Percentiles rank a stretch among this genome's conserved stretches.
phyloP scores from a whole-genome alignment of 1,284 basidiomycete genomes.

The Takashimella tepidaria region DNA sequence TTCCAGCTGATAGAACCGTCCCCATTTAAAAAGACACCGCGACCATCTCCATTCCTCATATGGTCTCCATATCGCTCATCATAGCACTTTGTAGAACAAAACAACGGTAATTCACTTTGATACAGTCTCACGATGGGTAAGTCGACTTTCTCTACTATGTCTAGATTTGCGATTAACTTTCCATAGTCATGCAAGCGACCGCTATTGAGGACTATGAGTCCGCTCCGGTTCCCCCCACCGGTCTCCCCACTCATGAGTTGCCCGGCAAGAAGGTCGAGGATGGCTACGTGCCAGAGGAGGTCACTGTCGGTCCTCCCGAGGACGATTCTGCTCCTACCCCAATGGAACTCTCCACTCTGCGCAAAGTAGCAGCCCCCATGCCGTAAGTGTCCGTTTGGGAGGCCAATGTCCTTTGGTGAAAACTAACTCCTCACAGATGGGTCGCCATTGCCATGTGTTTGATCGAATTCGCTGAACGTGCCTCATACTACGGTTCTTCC shows the following conservation, averaged over 20 bases:
- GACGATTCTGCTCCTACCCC: constrained; percentile 60
- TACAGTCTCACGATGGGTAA: background rate
- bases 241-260: background rate
- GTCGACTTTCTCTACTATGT: background rate
- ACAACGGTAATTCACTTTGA: background rate
- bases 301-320: constrained; percentile 12
- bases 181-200: background rate
- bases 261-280: background rate
- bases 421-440: constrained; percentile 22
- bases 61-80: background rate
- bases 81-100: background rate
- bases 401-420: too few species aligned
- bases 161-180: background rate
- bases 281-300: constrained; percentile 1
- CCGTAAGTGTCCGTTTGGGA: constrained; percentile 13
- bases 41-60: background rate
- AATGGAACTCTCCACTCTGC: constrained; percentile 59
- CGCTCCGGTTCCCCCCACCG: background rate
- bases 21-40: background rate
- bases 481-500: constrained; percentile 32
- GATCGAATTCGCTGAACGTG: constrained; percentile 45
- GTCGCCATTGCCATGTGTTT: constrained; percentile 40
- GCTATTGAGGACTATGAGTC: background rate
- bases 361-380: constrained; percentile 51
- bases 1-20: background rate